phyloP scores from a whole-genome alignment of 176 grass and related monocot species.

The Musa beccarii region DNA sequence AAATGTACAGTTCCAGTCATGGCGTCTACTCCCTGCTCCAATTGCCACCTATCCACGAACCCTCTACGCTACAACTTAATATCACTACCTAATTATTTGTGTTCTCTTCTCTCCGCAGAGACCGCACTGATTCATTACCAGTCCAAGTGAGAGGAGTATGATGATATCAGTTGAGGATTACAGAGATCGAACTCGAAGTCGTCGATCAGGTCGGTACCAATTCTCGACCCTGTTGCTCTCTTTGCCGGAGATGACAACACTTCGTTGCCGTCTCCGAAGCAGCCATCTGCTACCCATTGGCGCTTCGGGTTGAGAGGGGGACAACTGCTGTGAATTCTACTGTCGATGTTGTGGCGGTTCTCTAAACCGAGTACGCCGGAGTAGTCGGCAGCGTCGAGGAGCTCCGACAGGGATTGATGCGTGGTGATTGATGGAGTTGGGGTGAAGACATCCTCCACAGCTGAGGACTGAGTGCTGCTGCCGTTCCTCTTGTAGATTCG shows the following conservation, averaged over 20 bases:
- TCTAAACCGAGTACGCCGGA: neutral
- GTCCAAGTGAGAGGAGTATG: neutral
- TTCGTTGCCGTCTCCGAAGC: neutral
- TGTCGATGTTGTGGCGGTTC: neutral
- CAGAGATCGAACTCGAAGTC: neutral
- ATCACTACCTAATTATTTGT: neutral
- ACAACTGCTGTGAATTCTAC: neutral
- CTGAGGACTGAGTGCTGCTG: constrained; percentile 11
- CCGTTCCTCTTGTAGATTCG: constrained; percentile 60
- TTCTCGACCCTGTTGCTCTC: neutral
- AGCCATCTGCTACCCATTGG: neutral
- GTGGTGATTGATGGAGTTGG: neutral
- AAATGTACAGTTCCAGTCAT: no score
- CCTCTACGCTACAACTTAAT: no score
- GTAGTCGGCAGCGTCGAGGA: constrained; percentile 41
- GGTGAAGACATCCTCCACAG: constrained; percentile 21
- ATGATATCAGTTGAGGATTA: neutral
- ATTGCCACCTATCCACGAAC: no score
- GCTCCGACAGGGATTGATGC: constrained; percentile 40
- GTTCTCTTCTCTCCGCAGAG: neutral
- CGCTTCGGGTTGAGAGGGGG: constrained; percentile 4
- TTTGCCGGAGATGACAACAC: neutral
- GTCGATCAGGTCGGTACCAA: neutral
- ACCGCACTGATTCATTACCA: neutral
- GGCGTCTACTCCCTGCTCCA: no score